These are phyloP conservation scores for Lyophyllum semitale DNA, from an alignment of 768 basidiomycete species.

Conservation along the genomic window DNA sequence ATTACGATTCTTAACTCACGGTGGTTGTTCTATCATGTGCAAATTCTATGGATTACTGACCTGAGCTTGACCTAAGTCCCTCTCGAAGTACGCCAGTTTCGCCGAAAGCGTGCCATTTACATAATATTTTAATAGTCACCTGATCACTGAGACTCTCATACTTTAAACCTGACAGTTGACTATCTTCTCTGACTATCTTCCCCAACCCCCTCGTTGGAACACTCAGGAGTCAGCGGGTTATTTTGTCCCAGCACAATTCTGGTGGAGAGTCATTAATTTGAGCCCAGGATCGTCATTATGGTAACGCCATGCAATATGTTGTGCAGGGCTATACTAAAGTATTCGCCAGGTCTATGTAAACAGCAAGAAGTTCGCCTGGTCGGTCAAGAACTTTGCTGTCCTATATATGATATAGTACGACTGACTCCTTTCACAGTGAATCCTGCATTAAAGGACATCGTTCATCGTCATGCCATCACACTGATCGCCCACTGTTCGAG, in stretches of 20 bases:
- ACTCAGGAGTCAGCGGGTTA: background rate
- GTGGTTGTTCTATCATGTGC: background rate
- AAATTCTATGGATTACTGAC: too few species aligned
- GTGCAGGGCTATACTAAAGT: background rate
- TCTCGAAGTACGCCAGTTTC: background rate
- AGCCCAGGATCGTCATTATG: conserved; percentile 4
- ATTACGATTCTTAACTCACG: background rate
- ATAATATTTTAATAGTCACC: background rate
- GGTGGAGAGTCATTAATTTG: background rate
- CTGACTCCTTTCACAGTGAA: conserved; percentile 50
- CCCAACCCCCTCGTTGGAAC: background rate
- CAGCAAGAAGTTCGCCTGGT: conserved; percentile 80
- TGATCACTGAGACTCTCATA: background rate
- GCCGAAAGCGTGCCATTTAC: background rate
- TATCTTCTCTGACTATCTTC: background rate
- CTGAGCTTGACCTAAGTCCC: background rate
- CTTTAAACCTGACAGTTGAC: background rate
- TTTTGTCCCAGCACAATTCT: background rate
- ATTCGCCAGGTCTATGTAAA: conserved; percentile 66
- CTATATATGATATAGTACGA: background rate
- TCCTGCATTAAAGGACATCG: conserved; percentile 95
- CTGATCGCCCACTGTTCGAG: conserved; percentile 87
- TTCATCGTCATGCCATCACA: conserved; percentile 85
- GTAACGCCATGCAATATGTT: conserved; percentile 2
- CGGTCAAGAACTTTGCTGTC: conserved; percentile 16